phyloP scores from a whole-genome alignment of 495 filamentous ascomycete species.

The Cudoniella acicularis region DNA sequence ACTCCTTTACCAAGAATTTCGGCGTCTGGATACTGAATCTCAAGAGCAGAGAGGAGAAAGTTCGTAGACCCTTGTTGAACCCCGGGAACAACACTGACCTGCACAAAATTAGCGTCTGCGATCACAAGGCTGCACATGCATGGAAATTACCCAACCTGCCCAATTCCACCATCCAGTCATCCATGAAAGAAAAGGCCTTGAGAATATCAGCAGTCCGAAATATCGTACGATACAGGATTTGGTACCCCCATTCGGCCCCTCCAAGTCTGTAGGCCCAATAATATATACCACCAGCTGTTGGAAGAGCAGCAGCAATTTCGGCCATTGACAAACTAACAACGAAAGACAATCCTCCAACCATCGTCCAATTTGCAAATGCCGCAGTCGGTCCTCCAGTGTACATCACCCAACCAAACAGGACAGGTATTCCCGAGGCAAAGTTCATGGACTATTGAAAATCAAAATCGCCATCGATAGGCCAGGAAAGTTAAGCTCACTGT shows the following conservation, averaged over 20 bases:
- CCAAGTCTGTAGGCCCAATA: slow-evolving; percentile 30
- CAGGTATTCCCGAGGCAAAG: slow-evolving; percentile 27
- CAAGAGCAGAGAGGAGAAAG: slow-evolving; percentile 32
- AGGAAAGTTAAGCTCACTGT: slow-evolving; percentile 3
- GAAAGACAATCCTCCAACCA: slow-evolving; percentile 25
- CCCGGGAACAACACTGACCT: slow-evolving; percentile 27
- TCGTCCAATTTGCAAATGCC: slow-evolving; percentile 27
- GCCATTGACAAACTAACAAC: slow-evolving; percentile 27
- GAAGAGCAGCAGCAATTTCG: slow-evolving; percentile 27
- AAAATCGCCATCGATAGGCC: background rate
- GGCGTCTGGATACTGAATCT: slow-evolving; percentile 30
- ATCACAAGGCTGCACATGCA: background rate
- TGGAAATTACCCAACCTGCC: slow-evolving; percentile 24
- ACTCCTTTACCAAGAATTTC: slow-evolving; percentile 23
- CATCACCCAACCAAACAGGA: slow-evolving; percentile 28
- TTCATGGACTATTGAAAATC: slow-evolving; percentile 21
- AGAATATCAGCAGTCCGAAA: slow-evolving; percentile 2
- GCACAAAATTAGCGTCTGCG: background rate
- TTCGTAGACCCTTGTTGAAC: slow-evolving; percentile 30
- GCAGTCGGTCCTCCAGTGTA: slow-evolving; percentile 27
- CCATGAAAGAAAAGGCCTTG: slow-evolving; percentile 30
- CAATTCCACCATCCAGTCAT: slow-evolving; percentile 33
- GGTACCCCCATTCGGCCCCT: slow-evolving; percentile 30
- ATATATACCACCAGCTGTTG: slow-evolving; percentile 35
- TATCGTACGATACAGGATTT: background rate